phyloP scores from a whole-genome alignment of 2,329 filamentous ascomycete species.

The Colletotrichum sp. region DNA sequence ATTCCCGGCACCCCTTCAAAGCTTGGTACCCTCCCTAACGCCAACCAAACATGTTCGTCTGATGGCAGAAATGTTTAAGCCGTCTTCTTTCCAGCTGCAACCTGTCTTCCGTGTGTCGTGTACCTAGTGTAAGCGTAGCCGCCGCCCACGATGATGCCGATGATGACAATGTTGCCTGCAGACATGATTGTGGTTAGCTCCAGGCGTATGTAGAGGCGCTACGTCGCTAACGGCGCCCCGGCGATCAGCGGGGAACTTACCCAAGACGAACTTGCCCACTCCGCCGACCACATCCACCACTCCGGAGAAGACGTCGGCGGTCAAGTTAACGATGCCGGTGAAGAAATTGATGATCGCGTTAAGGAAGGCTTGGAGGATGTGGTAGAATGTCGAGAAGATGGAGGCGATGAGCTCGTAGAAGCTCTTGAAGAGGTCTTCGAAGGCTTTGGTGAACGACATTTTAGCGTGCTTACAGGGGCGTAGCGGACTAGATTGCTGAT shows the following conservation, averaged over 20 bases:
- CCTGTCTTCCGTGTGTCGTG: constrained; percentile 31
- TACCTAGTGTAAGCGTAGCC: constrained; percentile 38
- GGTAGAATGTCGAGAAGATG: constrained; percentile 37
- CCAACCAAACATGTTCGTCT: neutral
- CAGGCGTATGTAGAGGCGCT: neutral
- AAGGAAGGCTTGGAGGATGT: constrained; percentile 37
- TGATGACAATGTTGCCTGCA: constrained; percentile 40
- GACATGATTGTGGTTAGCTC: neutral
- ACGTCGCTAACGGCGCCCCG: neutral
- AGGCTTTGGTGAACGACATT: constrained; percentile 39
- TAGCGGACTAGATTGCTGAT: neutral
- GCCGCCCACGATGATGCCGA: constrained; percentile 35
- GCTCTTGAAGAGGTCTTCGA: constrained; percentile 43
- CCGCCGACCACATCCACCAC: constrained; percentile 41
- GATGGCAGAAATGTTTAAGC: neutral
- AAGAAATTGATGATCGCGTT: constrained; percentile 39
- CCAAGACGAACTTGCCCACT: constrained; percentile 41
- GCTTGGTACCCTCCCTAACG: neutral
- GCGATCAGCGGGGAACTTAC: constrained; percentile 28
- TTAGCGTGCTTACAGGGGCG: constrained; percentile 4
- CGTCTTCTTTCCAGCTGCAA: constrained; percentile 34
- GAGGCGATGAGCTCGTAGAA: constrained; percentile 46
- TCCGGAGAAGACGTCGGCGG: constrained; percentile 38
- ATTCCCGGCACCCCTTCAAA: neutral
- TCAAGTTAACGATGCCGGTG: constrained; percentile 38